phyloP scores from a whole-genome alignment of 2,329 filamentous ascomycete species.

The Colletotrichum spinosum region DNA sequence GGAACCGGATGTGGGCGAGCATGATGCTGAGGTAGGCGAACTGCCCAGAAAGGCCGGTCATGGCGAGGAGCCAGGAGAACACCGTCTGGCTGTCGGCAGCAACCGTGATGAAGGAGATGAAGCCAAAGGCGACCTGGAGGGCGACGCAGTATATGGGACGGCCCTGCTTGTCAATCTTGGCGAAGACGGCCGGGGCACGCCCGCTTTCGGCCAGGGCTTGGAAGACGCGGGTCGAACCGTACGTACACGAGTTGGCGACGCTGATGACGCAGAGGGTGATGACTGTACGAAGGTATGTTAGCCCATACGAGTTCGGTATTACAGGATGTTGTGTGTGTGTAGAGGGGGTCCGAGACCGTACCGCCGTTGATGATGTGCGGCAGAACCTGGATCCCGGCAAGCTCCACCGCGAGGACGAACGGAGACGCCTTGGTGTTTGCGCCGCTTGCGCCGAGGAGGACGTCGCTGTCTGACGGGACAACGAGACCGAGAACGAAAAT shows the following conservation, averaged over 20 bases:
- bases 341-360: background rate
- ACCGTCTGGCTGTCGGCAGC: constrained; percentile 46
- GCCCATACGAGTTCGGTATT: too few species aligned
- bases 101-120: constrained; percentile 77
- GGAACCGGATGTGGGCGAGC: constrained; percentile 83
- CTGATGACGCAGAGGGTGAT: constrained; percentile 82
- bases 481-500: constrained; percentile 82
- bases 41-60: constrained; percentile 72
- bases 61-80: constrained; percentile 73
- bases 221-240: constrained; percentile 78
- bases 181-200: constrained; percentile 78
- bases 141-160: constrained; percentile 76
- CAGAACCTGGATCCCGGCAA: constrained; percentile 73
- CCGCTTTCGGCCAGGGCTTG: constrained; percentile 79
- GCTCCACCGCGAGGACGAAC: constrained; percentile 78
- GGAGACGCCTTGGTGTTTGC: constrained; percentile 61
- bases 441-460: constrained; percentile 68
- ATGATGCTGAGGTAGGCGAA: constrained; percentile 16
- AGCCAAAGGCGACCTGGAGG: constrained; percentile 70
- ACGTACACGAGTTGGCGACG: constrained; percentile 82
- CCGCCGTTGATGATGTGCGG: constrained; percentile 78
- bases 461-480: constrained; percentile 74
- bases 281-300: background rate
- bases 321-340: too few species aligned
- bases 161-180: constrained; percentile 75